A percentile compares a stretch with the other conserved stretches of the same genome.
phyloP scores from a whole-genome alignment of 2,329 filamentous ascomycete species.

The Diaporthe eres region DNA sequence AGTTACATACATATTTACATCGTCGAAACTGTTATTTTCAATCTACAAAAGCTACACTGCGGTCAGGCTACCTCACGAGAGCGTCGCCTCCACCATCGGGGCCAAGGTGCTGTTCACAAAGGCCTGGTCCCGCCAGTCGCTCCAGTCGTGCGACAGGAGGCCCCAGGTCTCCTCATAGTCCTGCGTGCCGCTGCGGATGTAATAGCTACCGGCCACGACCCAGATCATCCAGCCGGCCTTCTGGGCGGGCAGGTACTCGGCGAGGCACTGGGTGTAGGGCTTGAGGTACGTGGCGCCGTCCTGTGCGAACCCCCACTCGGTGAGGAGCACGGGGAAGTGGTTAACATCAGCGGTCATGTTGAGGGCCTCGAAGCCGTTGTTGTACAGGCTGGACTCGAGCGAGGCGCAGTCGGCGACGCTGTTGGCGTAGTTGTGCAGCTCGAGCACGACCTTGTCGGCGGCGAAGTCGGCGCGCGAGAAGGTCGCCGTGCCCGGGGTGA shows the following conservation, averaged over 20 bases:
- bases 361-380: conserved; percentile 59
- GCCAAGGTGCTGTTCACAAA: conserved; percentile 59
- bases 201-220: conserved; percentile 72
- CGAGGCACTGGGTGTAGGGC: conserved; percentile 67
- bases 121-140: conserved; percentile 60
- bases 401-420: conserved; percentile 55
- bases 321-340: conserved; percentile 64
- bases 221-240: conserved; percentile 71
- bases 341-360: conserved; percentile 50
- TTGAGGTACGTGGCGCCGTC: conserved; percentile 60
- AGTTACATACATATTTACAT: no score
- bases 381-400: conserved; percentile 57
- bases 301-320: conserved; percentile 69
- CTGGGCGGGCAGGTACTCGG: conserved; percentile 61
- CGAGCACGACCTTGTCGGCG: conserved; percentile 62
- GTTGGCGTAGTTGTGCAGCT: conserved; percentile 66
- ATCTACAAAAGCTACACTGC: background rate
- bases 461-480: conserved; percentile 57
- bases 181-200: conserved; percentile 65
- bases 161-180: conserved; percentile 73
- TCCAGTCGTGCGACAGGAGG: conserved; percentile 68
- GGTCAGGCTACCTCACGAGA: conserved; percentile 39
- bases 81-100: conserved; percentile 55
- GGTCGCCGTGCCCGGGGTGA: conserved; percentile 55
- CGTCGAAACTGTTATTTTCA: background rate